Base-by-base conservation (phyloP, 2,329 filamentous ascomycete genomes). In the Venturia oleaginea region DNA sequence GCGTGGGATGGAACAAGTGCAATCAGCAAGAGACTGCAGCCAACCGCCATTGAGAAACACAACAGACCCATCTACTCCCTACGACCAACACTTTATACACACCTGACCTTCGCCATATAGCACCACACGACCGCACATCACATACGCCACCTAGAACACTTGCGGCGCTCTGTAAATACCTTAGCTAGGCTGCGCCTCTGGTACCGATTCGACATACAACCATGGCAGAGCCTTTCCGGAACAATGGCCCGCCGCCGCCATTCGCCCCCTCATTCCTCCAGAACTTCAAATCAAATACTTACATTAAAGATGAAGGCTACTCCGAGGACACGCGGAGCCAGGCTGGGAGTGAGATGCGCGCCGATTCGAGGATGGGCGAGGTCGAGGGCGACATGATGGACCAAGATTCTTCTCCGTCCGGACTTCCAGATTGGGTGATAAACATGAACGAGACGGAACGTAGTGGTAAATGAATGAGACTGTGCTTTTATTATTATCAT, bases 261-360 rank as follows among this genome's bases (percentile, higher is more conserved):
- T 37, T 40, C 46, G 46, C 62, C 34, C 46, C 62, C n/a, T 40
- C 62, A 8, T 51, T 55, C 55, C 51, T 64, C 19, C 32, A 64
- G 32, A 24, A 37, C 22, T 64, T 61, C 55, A 60, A 60, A 38
- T 46, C 27, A n/a, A 62, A 55, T 17, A 51, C 32, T 10, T 65
- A 32, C 24, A 46, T 27, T 5, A 83, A 91, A 65, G 91, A 95
- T 77, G 91, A 95, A 77, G 91, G 91, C 71, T 95, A 94, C 74
- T 92, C 90, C 6, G 90, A 94, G 73, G 90, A 92, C 60, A 84
- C 82, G 2, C 76, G 79, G 66, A 85, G 78, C 68, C 77, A 78
- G 68, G 74, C 71, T 65, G 78, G 74, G 42, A 75, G 74, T 68
- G 78, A 80, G 61, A 73, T 75, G 73, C 69, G 74, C 64, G 70